phyloP scores from a whole-genome alignment of 192 early-diverging fungal genomes.

The Dispira simplex region DNA sequence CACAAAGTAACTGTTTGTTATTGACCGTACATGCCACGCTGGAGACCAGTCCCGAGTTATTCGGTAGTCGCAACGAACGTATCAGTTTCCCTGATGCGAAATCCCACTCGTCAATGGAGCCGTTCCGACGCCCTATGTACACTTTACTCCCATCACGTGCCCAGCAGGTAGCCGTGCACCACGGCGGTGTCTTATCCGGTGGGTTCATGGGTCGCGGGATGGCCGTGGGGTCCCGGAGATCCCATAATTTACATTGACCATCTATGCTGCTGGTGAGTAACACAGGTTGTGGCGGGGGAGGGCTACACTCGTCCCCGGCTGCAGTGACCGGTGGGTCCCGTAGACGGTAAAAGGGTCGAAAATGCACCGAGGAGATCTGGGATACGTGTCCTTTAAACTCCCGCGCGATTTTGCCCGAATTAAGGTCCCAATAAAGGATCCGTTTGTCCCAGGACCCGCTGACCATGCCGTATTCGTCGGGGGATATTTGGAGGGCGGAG shows the following conservation, averaged over 20 bases:
- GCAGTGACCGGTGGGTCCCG: conserved; percentile 9
- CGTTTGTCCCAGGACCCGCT: conserved; percentile 95
- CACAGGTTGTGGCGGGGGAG: conserved; percentile 16
- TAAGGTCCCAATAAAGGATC: conserved; percentile 68
- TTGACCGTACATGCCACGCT: conserved; percentile 64
- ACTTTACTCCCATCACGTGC: conserved; percentile 51
- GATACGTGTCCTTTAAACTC: conserved; percentile 59
- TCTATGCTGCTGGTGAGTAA: conserved; percentile 62
- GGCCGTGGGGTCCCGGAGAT: conserved; percentile 38
- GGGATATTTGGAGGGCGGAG: conserved; percentile 62
- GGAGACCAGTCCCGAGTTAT: conserved; percentile 77
- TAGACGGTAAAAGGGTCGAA: conserved; percentile 36
- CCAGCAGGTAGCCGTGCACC: conserved; percentile 38
- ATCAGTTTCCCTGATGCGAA: conserved; percentile 41
- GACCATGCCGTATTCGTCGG: conserved; percentile 64
- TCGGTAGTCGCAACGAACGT: conserved; percentile 65
- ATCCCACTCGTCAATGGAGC: conserved; percentile 86
- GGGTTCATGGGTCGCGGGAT: conserved; percentile 31
- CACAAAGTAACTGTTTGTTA: conserved; percentile 66
- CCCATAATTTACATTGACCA: conserved; percentile 59
- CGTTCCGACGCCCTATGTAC: conserved; percentile 79
- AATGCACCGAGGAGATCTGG: conserved; percentile 62
- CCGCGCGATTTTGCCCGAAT: conserved; percentile 53
- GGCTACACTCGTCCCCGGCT: conserved; percentile 7
- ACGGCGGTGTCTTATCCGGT: conserved; percentile 52